Conservation (phyloP, 495 filamentous ascomycete species). For the Paragyromitra xinjiangensis region DNA sequence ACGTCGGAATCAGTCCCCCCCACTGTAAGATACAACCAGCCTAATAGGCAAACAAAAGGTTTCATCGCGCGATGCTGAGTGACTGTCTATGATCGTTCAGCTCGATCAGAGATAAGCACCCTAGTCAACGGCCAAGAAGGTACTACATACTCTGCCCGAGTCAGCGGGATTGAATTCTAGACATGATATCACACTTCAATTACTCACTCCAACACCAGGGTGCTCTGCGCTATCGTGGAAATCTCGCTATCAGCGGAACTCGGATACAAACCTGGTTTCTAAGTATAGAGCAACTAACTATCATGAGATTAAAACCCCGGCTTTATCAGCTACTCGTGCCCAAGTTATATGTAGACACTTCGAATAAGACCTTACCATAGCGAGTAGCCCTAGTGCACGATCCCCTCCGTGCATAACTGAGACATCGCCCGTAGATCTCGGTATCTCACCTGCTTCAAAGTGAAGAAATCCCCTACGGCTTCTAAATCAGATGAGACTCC, state of each 20-base stretch:
- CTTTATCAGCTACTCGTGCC: background rate
- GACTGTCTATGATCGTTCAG: background rate
- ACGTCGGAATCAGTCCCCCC: background rate
- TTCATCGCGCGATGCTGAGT: slow-evolving; percentile 5
- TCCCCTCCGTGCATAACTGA: too few species aligned
- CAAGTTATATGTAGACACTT: background rate
- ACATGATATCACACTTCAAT: background rate
- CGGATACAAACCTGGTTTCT: background rate
- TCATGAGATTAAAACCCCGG: background rate
- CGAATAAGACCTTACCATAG: background rate
- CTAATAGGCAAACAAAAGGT: background rate
- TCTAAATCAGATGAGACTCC: too few species aligned
- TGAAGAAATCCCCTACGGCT: too few species aligned
- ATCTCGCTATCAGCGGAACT: background rate
- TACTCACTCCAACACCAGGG: too few species aligned
- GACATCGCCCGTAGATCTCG: too few species aligned
- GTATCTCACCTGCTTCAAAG: too few species aligned
- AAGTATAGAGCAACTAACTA: background rate
- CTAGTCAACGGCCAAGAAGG: background rate
- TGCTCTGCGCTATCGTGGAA: background rate
- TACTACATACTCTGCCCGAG: background rate
- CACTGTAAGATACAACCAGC: background rate
- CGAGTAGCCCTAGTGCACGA: too few species aligned
- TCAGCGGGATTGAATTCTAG: background rate
- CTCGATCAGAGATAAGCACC: slow-evolving; percentile 1